A percentile compares a stretch with the other conserved stretches of the same genome.
phyloP scores from a whole-genome alignment of 2,329 filamentous ascomycete genomes.

The Aspergillus sp. region DNA sequence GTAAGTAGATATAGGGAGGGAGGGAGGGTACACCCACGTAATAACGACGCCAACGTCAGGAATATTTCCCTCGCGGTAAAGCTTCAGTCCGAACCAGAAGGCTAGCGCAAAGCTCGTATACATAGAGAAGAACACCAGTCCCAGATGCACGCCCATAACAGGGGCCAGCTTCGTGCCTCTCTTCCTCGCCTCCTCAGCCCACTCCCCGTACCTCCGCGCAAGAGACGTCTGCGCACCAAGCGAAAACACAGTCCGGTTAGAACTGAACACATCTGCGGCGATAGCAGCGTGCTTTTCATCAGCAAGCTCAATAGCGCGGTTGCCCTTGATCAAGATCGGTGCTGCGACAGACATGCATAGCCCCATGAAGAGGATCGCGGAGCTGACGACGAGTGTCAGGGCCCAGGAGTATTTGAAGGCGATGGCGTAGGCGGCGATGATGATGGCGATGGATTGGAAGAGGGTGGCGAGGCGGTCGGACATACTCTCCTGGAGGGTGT shows the following conservation, averaged over 20 bases:
- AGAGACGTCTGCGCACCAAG: conserved; percentile 17
- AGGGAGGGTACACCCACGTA: too few relatives aligned
- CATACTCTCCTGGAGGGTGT: conserved; percentile 56
- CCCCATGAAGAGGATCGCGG: conserved; percentile 41
- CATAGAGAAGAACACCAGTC: conserved; percentile 35
- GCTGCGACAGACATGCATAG: conserved; percentile 19
- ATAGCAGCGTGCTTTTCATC: too few relatives aligned
- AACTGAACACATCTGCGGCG: too few relatives aligned
- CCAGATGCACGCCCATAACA: conserved; percentile 31
- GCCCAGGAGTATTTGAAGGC: conserved; percentile 54
- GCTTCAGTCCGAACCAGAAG: conserved; percentile 39
- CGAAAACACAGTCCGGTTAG: too few relatives aligned
- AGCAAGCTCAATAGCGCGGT: too few relatives aligned
- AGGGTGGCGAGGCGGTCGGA: conserved; percentile 51
- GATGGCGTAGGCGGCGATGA: conserved; percentile 49
- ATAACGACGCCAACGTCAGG: conserved; percentile 11
- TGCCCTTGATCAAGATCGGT: background rate
- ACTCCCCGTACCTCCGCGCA: conserved; percentile 34
- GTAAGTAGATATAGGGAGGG: too few relatives aligned
- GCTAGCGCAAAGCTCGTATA: conserved; percentile 36
- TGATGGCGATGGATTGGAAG: conserved; percentile 42
- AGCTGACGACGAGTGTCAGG: conserved; percentile 51
- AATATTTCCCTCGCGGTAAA: conserved; percentile 34
- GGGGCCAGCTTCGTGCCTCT: conserved; percentile 27
- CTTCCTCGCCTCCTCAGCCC: conserved; percentile 38